Evolutionary conservation across 306 rosid genomes (phyloP), one percentile per base, ranked within the genome.

Genomic region (Castanea crenata): DNA sequence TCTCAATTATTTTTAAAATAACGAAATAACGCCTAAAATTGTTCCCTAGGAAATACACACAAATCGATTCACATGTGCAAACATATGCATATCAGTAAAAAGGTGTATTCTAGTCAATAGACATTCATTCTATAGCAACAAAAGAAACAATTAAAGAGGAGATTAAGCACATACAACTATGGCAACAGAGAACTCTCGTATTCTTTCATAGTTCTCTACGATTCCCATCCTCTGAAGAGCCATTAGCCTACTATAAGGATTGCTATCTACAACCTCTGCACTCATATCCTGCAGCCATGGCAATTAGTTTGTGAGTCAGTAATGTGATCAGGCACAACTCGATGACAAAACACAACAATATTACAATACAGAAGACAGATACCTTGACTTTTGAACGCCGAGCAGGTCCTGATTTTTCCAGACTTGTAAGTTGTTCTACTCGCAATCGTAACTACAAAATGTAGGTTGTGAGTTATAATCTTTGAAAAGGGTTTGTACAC

Each of bases 161-260:
- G 79, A 90, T 1, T 82, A 74, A 79, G 81, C 88, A 91, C 99
- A 83, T 74, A 95, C 98, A 90, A 95, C 98, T 73, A 95, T 93
- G 88, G 99, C 97, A 82, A 95, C 88, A 4, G 99, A 93, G 93
- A 93, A 93, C 38, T 89, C 92, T 87, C 96, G 91, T 80, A 95
- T 95, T 61, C 97, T 91, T 83, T 93, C 98, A 71, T 95, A 93
- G 81, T 95, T 89, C 87, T 91, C 87, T 84, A 95, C 98, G 76
- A 95, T 93, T 54, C 98, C 99, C 98, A 93, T 95, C 74, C 99
- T 90, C 91, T 95, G 99, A 90, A 95, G 99, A 55, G 99, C 99
- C 99, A 95, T 95, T 74, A 95, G 97, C 84, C 99, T 83, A 87
- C 99, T 93, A 82, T 95, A 93, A 2, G 99, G 99, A 81, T 93